Evolutionary conservation across 1,284 basidiomycete genomes (phyloP).

Genomic region (Boletus subluridellus): DNA sequence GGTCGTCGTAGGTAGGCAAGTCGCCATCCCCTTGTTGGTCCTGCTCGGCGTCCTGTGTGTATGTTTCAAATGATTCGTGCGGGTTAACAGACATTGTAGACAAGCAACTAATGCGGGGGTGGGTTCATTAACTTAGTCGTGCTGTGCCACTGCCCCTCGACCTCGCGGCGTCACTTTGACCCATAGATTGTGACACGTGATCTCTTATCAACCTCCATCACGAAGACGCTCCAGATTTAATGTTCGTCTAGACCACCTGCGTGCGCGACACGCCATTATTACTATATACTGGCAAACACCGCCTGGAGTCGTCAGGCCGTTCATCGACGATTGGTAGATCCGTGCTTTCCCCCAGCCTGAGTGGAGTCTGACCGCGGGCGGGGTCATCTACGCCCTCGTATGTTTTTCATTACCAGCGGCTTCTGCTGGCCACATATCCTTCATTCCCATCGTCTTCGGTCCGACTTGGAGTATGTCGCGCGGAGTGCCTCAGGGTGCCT

Average conservation of each 20-base stretch:
- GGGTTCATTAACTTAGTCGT: background rate
- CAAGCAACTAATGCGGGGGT: background rate
- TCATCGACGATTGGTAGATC: background rate
- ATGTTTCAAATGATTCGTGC: slow-evolving; percentile 20
- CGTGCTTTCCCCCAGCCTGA: background rate
- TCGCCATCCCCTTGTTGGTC: slow-evolving; percentile 55
- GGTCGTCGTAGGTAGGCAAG: slow-evolving; percentile 73
- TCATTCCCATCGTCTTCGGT: background rate
- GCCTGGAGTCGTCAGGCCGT: background rate
- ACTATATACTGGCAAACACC: background rate
- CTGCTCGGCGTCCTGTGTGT: slow-evolving; percentile 47
- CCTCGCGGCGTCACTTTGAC: background rate
- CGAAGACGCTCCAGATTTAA: background rate
- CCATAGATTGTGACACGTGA: slow-evolving; percentile 13
- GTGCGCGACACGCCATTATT: too few species aligned
- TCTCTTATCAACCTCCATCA: background rate
- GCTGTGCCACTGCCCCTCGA: background rate
- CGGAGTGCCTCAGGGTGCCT: slow-evolving; percentile 1
- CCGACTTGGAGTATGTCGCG: background rate
- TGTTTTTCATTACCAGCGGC: background rate
- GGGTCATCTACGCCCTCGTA: background rate
- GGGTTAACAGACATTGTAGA: slow-evolving; percentile 24
- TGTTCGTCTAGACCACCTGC: background rate
- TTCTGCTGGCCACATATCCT: background rate
- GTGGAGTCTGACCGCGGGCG: background rate